These are phyloP conservation scores for Senna siamea DNA, from an alignment of 306 rosid genomes.

Conservation along the genomic window DNA sequence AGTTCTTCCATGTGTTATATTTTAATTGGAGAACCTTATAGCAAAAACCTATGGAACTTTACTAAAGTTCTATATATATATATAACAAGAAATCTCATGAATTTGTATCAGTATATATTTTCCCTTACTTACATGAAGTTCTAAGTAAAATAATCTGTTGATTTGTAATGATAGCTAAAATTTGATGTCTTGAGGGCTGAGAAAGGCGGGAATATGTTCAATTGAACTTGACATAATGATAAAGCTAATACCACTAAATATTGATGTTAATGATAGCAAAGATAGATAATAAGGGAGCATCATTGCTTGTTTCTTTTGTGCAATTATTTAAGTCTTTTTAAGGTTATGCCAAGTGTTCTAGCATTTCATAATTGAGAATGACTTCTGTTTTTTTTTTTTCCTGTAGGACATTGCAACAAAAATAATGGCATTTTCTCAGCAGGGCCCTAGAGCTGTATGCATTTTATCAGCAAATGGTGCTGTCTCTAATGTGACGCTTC, in stretches of 20 bases:
- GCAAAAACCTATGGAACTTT: no score
- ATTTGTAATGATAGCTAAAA: neutral
- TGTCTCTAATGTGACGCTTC: constrained; percentile 90
- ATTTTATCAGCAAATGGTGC: constrained; percentile 89
- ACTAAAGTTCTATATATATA: no score
- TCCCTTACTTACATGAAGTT: constrained; percentile 13
- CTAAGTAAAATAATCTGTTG: constrained; percentile 3
- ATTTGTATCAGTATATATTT: neutral
- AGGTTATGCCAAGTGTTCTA: constrained; percentile 6
- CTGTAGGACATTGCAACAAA: constrained; percentile 84
- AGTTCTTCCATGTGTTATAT: no score
- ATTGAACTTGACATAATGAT: neutral
- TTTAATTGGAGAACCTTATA: no score
- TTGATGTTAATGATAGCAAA: no score
- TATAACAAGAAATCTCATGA: neutral
- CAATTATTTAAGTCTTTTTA: neutral
- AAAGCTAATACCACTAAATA: neutral
- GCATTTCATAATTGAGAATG: constrained; percentile 18
- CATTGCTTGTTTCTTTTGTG: no score
- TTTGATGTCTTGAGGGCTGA: neutral
- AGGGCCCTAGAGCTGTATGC: constrained; percentile 83
- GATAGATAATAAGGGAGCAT: neutral
- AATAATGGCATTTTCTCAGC: constrained; percentile 92
- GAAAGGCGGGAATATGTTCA: neutral
- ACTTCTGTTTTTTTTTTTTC: constrained; percentile 2